Percentiles rank a stretch among this genome's conserved stretches.
Conservation (phyloP, 2,329 filamentous ascomycete genomes). For the Apiospora marii region DNA sequence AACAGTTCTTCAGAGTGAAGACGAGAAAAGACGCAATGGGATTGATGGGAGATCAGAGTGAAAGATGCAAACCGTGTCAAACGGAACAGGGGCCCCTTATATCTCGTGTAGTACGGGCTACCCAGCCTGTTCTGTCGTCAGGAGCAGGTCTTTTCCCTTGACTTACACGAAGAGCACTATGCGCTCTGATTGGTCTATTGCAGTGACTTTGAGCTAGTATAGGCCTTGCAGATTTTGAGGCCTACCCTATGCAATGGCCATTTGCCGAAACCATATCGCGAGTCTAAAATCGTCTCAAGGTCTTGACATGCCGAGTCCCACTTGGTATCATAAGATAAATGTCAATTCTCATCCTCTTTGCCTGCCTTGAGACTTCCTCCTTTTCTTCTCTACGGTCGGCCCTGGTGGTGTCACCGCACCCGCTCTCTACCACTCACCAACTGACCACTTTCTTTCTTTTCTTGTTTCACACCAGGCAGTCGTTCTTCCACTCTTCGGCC, state of each 20-base stretch:
- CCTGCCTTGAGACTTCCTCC: neutral
- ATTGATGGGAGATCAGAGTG: neutral
- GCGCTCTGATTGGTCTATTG: neutral
- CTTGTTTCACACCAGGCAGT: neutral
- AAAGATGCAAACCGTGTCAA: neutral
- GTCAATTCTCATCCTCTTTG: too few relatives aligned
- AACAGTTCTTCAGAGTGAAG: neutral
- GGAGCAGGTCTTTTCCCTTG: neutral
- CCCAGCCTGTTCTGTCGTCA: neutral
- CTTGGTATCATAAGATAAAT: neutral
- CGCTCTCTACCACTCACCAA: neutral
- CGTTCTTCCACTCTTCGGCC: neutral
- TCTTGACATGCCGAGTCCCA: neutral
- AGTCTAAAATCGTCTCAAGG: neutral
- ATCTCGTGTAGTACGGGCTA: neutral
- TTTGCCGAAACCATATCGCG: neutral
- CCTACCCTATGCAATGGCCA: neutral
- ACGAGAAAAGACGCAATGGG: neutral
- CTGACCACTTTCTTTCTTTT: neutral
- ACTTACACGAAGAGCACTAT: neutral
- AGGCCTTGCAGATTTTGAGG: neutral
- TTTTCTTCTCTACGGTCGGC: neutral
- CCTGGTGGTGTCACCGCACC: conserved; percentile 9
- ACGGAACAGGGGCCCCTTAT: neutral
- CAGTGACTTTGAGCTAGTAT: neutral